Base-by-base conservation (phyloP, 306 rosid species). In the Amphicarpaea edgeworthii region DNA sequence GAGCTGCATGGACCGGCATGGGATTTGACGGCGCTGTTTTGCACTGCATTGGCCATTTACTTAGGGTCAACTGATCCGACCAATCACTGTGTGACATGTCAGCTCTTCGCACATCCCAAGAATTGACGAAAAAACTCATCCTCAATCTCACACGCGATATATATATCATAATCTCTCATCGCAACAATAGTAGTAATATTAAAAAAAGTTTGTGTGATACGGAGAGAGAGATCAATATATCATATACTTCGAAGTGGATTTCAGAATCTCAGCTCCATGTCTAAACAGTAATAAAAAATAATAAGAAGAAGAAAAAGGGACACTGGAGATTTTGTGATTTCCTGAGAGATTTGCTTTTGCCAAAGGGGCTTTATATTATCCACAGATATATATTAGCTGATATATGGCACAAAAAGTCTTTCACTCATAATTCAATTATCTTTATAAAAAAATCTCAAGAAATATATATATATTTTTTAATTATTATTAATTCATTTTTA, bases 251-350 rank as follows among this genome's bases (percentile, higher is more conserved):
- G 54, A 83, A 85, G 90, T 86, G 91, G 93, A 89, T 86, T 79
- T 89, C 86, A 85, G 93, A 88, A 89, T 89, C 89, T 82, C 89
- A 85, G 83, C 82, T 83, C 82, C 80, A 77, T 81, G 83, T 83
- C 79, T 24, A 45, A 45, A 70, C 79, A 80, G 12, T 21, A 68
- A n/a, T n/a, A 28, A 28, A 28, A 80, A 55, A 15, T 37, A 55
- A 47, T 8, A 21, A 57, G 3, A 43, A 16, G 82, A 81, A 59
- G 83, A 59, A 69, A 81, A 9, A 50, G 38, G 20, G 42, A 20
- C 8, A 14, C 17, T 15, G 7, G 43, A 45, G 58, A 71, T 70
- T 71, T 77, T 63, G 70, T 26, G 49, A 77, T 76, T 63, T 76
- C 10, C 12, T 43, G 0, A 57, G n/a, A 55, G 90, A 87, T 90